These are phyloP conservation scores for Chloropicon primus DNA, from an alignment of 139 green algal genomes.

Conservation along the genomic window DNA sequence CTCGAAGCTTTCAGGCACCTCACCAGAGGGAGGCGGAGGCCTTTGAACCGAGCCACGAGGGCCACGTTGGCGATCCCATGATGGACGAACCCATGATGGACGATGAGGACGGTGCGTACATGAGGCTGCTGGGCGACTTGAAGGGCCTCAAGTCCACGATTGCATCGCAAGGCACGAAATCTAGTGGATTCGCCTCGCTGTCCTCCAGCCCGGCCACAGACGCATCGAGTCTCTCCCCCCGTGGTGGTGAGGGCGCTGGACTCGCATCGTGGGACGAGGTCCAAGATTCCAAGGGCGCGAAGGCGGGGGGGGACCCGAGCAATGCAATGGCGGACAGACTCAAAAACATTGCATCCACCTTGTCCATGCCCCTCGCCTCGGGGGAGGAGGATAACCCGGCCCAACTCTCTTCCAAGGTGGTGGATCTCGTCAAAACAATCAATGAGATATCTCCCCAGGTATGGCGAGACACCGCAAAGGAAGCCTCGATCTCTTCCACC, in stretches of 20 bases:
- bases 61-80: no score
- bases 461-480: background rate
- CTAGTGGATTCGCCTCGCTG: background rate
- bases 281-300: no score
- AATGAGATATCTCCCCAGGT: background rate
- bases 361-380: background rate
- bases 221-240: background rate
- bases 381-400: background rate
- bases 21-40: no score
- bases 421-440: background rate
- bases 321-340: background rate
- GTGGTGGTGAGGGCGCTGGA: background rate
- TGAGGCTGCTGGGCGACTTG: background rate
- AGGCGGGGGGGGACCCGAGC: no score
- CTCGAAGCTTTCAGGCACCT: no score
- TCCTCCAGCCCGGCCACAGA: background rate
- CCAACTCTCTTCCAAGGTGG: background rate
- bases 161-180: background rate
- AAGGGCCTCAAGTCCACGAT: background rate
- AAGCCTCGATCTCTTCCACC: background rate
- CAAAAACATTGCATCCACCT: background rate
- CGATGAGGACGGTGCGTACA: background rate
- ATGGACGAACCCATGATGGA: no score
- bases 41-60: no score
- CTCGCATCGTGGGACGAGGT: no score